These are phyloP conservation scores for Sphaerulina vaccinii DNA, from an alignment of 2,329 filamentous ascomycete species.

Conservation along the genomic window DNA sequence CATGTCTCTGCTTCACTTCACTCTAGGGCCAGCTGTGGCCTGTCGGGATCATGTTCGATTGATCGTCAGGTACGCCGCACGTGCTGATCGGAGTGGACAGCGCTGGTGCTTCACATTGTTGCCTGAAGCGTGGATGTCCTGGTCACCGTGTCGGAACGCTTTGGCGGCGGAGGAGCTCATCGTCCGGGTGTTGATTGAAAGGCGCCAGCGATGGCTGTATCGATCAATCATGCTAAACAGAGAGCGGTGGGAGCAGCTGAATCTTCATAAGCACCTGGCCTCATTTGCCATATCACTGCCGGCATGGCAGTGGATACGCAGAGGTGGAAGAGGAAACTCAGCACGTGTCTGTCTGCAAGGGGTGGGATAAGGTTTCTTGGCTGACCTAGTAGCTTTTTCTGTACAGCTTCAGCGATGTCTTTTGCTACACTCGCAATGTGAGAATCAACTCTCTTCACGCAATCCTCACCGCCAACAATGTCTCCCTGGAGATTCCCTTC, in stretches of 20 bases:
- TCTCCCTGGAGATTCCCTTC: slow-evolving; percentile 27
- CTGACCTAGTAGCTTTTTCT: no score
- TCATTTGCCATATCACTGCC: not conserved
- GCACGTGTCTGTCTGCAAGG: slow-evolving; percentile 5
- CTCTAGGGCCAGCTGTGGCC: no score
- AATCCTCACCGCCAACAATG: slow-evolving; percentile 19
- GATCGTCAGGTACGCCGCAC: not conserved
- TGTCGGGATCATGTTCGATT: not conserved
- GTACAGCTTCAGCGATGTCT: not conserved
- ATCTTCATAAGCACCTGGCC: no score
- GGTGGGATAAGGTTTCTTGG: not conserved
- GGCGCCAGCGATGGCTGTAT: no score
- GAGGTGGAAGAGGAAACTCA: not conserved
- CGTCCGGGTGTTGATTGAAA: no score
- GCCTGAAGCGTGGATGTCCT: not conserved
- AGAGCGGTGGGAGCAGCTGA: no score
- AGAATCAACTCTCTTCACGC: not conserved
- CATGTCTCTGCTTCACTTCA: no score
- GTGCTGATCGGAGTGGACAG: slow-evolving; percentile 1
- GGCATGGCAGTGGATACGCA: not conserved
- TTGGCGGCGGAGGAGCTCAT: no score
- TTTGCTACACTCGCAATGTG: slow-evolving; percentile 16
- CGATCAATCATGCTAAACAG: no score
- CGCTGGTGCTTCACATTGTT: slow-evolving; percentile 1
- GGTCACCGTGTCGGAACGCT: no score